These are phyloP conservation scores for Suillus subluteus DNA, from an alignment of 768 basidiomycete species.

Conservation along the genomic window DNA sequence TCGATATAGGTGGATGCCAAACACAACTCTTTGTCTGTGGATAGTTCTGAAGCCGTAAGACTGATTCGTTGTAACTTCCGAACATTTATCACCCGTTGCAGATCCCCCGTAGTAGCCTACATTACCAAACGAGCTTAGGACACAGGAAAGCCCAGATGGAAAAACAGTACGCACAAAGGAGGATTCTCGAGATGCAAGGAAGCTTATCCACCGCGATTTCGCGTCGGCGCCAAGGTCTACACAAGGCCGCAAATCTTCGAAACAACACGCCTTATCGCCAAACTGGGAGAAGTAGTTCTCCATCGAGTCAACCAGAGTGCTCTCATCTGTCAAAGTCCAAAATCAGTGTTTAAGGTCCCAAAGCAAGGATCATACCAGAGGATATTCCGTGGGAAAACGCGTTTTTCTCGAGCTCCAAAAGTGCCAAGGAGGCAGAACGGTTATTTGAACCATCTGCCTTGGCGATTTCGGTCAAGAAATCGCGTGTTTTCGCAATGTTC, in stretches of 20 bases:
- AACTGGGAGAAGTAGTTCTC: constrained; percentile 71
- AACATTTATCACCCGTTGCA: constrained; percentile 73
- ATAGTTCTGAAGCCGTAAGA: constrained; percentile 52
- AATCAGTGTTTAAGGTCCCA: constrained; percentile 5
- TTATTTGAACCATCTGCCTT: constrained; percentile 72
- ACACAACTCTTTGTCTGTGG: constrained; percentile 56
- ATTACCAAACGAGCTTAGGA: background rate
- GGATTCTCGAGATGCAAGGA: constrained; percentile 51
- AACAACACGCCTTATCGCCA: constrained; percentile 84
- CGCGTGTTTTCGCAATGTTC: constrained; percentile 46
- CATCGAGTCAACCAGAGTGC: constrained; percentile 51
- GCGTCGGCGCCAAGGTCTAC: constrained; percentile 52
- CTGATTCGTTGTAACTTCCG: constrained; percentile 74
- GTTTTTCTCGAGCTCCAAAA: constrained; percentile 77
- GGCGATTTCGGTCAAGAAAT: constrained; percentile 59
- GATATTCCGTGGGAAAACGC: constrained; percentile 50
- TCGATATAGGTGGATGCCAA: constrained; percentile 56
- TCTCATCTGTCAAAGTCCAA: constrained; percentile 41
- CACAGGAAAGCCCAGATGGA: background rate
- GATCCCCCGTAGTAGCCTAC: constrained; percentile 54
- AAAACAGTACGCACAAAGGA: constrained; percentile 48
- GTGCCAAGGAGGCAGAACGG: constrained; percentile 71
- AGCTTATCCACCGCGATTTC: constrained; percentile 53
- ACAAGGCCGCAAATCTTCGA: constrained; percentile 81
- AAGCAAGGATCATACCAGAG: constrained; percentile 40